Evolutionary conservation across 345 rosid species (phyloP), one percentile per base, ranked within the genome.

Genomic region (Melastoma malabathricum): DNA sequence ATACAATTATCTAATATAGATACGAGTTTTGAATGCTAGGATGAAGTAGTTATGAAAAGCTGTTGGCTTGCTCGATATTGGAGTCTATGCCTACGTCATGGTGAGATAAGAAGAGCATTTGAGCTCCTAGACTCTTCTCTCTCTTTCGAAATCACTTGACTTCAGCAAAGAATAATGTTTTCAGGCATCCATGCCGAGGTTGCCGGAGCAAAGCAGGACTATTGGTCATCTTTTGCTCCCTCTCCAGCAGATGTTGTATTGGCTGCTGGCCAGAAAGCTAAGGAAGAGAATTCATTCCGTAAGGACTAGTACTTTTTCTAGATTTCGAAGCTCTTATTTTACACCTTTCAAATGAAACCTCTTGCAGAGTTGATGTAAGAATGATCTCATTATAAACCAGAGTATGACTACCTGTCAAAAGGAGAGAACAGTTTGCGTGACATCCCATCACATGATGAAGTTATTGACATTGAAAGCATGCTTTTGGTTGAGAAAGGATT

Each of bases 21-120:
- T 71, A 52, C 70, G 59, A 59, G 52, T 70, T 77, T 66, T 62
- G 71, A 54, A 58, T 70, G 46, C 54, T 80, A 92, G 98, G 98
- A 92, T 68, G 98, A 92, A 65, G 87, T 92, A 56, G 86, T 84
- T 57, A 52, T 92, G 62, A 92, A 87, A 88, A 92, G 98, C 64
- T 92, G 97, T 66, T 92, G 98, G 98, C 96, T 92, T 72, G 95
- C 98, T 62, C 86, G 88, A 18, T 87, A 92, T 68, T 87, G 98
- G 98, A 76, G 76, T 64, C 72, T 84, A 72, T 84, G 90, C 49
- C 79, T 79, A 46, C 69, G 62, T 61, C 71, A 87, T 51, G 98
- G 98, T 87, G 79, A 52, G 59, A 59, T 34, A 34, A 1, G 12
- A 34, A 34, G 41, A 34, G 12, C 41, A 8, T 34, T 34, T 34